Conservation (phyloP, 768 basidiomycete genomes). For the Leccinellum luteum region DNA sequence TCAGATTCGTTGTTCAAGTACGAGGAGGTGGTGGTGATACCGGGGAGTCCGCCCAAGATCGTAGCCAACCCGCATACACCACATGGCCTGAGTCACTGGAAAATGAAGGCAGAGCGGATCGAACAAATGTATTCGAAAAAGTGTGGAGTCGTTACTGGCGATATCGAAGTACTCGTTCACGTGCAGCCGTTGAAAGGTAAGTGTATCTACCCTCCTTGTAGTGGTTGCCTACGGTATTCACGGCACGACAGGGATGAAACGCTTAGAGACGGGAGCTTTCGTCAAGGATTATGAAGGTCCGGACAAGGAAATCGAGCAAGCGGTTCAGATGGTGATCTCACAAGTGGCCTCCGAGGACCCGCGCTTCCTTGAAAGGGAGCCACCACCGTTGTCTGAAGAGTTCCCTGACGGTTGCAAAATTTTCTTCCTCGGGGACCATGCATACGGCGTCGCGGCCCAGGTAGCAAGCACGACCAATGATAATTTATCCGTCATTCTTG, state of each 20-base stretch:
- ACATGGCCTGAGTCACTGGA: slow-evolving; percentile 73
- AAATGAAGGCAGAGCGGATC: slow-evolving; percentile 74
- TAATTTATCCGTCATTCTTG: slow-evolving; percentile 77
- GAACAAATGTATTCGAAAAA: slow-evolving; percentile 87
- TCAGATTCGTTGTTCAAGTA: slow-evolving; percentile 88
- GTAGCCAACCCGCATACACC: slow-evolving; percentile 72
- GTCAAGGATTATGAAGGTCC: slow-evolving; percentile 90
- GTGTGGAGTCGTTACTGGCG: slow-evolving; percentile 81
- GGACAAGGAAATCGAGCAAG: slow-evolving; percentile 82
- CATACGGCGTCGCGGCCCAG: slow-evolving; percentile 94
- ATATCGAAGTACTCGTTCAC: slow-evolving; percentile 78
- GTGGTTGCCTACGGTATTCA: neutral
- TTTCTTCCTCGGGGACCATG: slow-evolving; percentile 94
- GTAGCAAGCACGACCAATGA: slow-evolving; percentile 71
- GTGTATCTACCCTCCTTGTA: slow-evolving; percentile 7
- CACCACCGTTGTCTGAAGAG: slow-evolving; percentile 82
- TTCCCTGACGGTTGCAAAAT: slow-evolving; percentile 89
- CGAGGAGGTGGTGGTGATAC: slow-evolving; percentile 61
- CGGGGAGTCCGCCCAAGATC: slow-evolving; percentile 50
- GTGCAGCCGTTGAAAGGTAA: slow-evolving; percentile 89
- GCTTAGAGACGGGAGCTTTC: slow-evolving; percentile 84
- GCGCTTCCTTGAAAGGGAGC: slow-evolving; percentile 74
- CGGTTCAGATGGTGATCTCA: slow-evolving; percentile 81
- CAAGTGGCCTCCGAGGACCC: slow-evolving; percentile 88
- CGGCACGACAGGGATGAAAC: slow-evolving; percentile 67